Base-by-base conservation (phyloP, 2,329 filamentous ascomycete species). In the Akanthomyces muscarius region DNA sequence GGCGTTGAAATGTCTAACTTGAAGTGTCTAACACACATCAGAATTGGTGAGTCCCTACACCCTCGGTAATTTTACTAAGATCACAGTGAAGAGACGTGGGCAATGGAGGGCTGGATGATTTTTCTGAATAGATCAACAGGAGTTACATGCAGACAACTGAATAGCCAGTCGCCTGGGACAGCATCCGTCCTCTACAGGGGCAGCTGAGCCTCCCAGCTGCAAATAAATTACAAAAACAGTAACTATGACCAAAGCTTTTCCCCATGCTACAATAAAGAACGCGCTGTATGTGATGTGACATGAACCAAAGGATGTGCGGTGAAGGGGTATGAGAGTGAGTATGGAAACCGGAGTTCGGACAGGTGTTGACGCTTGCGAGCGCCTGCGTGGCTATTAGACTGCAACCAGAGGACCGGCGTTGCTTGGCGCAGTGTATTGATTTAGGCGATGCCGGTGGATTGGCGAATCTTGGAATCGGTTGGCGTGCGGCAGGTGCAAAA, bases 251-350 rank as follows among this genome's bases (percentile, higher is more conserved):
- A 53, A 52, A 53, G 44, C 30, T 45, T 50, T 56, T 56, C 30
- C n/a, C 23, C 41, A 41, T 55, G 41, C 57, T 48, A 28, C 8
- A 30, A 36, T n/a, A 62, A 50, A 47, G 28, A n/a, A 55, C 23
- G 48, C 51, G 60, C 60, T 62, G 59, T 5, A 55, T 62, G 59
- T 62, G 60, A 50, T 50, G 52, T 62, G 60, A 56, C 41, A 50
- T 62, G 18, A 44, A 51, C 38, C 16, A 56, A 61, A 48, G 48
- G 28, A 33, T 41, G 18, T 56, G 45, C 42, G 52, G 51, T 42
- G 60, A 55, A 56, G 52, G 44, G 60, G 44, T 50, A 54, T 55
- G 30, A 55, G 23, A 33, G 42, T 56, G 21, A 16, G 14, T 21
- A 30, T 42, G 18, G 23, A 8, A 28, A 30, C 5, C 13, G 10